Conservation (phyloP, 2,329 filamentous ascomycete species). For the Beauveria varroae region DNA sequence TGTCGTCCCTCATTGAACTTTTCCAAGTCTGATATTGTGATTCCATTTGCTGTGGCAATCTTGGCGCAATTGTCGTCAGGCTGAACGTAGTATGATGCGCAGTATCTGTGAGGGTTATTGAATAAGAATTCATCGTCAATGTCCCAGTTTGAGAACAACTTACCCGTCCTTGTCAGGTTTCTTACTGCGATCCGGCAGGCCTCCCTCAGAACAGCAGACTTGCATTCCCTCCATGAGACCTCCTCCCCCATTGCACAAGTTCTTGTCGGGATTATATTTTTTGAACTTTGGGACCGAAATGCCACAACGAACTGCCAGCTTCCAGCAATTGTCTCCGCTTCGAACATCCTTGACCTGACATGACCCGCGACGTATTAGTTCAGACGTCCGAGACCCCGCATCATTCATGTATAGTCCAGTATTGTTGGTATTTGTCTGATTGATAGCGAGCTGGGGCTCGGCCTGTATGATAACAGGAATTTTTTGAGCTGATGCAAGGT, state of each 20-base stretch:
- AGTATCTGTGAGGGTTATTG: slow-evolving; percentile 13
- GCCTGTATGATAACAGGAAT: not conserved
- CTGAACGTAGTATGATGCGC: slow-evolving; percentile 21
- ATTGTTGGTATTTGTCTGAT: not conserved
- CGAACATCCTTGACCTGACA: slow-evolving; percentile 24
- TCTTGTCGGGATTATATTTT: slow-evolving; percentile 24
- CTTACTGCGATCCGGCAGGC: slow-evolving; percentile 26
- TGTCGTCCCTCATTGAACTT: slow-evolving; percentile 24
- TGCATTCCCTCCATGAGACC: slow-evolving; percentile 22
- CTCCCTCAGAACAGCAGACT: slow-evolving; percentile 30
- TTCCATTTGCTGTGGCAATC: slow-evolving; percentile 25
- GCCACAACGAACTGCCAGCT: slow-evolving; percentile 29
- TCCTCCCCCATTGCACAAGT: slow-evolving; percentile 19
- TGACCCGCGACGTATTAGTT: slow-evolving; percentile 9
- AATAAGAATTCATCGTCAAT: not conserved
- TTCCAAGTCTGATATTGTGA: slow-evolving; percentile 31
- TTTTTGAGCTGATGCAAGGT: not conserved
- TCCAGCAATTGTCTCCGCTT: slow-evolving; percentile 25
- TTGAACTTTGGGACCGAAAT: slow-evolving; percentile 27
- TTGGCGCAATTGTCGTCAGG: slow-evolving; percentile 27
- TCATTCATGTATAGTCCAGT: not conserved
- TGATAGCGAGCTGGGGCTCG: not conserved
- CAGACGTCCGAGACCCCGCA: not conserved
- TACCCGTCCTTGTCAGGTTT: slow-evolving; percentile 23
- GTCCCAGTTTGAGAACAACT: not conserved